Percentiles rank a stretch among this genome's conserved stretches.
These are phyloP conservation scores for Gentiana macrophylla DNA, from an alignment of 257 asterid species.

Conservation along the genomic window DNA sequence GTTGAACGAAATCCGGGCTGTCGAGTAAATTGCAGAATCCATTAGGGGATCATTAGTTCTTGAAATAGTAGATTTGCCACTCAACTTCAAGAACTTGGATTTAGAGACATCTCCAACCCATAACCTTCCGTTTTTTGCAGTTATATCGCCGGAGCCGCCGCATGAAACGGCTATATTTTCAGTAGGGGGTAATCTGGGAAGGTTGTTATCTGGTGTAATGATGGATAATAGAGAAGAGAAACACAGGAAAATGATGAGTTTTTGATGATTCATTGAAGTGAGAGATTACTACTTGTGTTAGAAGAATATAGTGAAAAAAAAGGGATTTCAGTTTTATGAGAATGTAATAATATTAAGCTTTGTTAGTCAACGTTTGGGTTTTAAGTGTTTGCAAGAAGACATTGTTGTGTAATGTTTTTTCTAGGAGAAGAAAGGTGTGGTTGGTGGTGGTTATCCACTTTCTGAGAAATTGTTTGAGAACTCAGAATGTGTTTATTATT, in stretches of 20 bases:
- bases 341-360: no score
- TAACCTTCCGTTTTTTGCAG: conserved; percentile 32
- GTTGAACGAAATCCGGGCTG: conserved; percentile 21
- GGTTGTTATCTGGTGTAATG: conserved; percentile 1
- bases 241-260: conserved; percentile 4
- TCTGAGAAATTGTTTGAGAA: no score
- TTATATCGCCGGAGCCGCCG: conserved; percentile 31
- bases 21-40: conserved; percentile 12
- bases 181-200: conserved; percentile 13
- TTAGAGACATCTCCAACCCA: conserved; percentile 37
- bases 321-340: no score
- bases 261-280: no score
- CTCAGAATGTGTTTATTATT: no score
- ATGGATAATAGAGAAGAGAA: conserved; percentile 5
- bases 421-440: no score
- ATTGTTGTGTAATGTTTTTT: no score
- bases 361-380: no score
- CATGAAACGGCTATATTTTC: conserved; percentile 40
- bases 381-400: no score
- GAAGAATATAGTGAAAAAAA: no score
- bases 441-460: no score
- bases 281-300: no score
- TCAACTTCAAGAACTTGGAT: conserved; percentile 19
- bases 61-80: conserved; percentile 34
- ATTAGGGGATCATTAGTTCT: conserved; percentile 5